Conservation (phyloP, 306 rosid species). For the Dryas drummondii region DNA sequence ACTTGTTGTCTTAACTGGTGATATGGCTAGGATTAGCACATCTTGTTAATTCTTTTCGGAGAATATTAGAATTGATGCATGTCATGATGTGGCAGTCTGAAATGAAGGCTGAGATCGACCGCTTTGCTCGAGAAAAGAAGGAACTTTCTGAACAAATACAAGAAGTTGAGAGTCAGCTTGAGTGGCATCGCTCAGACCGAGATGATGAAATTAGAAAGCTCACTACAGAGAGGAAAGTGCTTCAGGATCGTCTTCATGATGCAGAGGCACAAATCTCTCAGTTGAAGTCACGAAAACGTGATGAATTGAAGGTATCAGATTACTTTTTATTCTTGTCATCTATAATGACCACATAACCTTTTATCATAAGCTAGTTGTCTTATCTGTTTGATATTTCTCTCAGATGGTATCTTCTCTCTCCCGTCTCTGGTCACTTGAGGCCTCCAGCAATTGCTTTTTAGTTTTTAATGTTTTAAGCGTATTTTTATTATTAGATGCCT, state of each 20-base stretch:
- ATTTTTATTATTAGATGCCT: background rate
- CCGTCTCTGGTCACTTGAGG: background rate
- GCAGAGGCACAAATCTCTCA: conserved; percentile 84
- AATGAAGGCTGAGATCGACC: conserved; percentile 82
- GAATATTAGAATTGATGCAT: conserved; percentile 45
- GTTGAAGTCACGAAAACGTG: conserved; percentile 92
- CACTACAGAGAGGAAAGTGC: conserved; percentile 77
- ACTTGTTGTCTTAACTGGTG: conserved; percentile 51
- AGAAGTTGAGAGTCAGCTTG: conserved; percentile 96
- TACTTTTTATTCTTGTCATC: background rate
- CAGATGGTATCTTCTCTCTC: background rate
- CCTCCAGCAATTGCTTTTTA: background rate
- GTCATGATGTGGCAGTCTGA: conserved; percentile 78
- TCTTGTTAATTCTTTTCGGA: conserved; percentile 35
- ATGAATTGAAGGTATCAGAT: conserved; percentile 77
- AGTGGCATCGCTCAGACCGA: conserved; percentile 94
- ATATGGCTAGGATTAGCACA: conserved; percentile 39
- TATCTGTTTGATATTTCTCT: conserved; percentile 2
- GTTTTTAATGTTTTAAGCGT: background rate
- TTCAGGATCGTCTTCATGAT: conserved; percentile 90
- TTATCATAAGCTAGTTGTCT: background rate
- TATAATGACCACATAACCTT: background rate
- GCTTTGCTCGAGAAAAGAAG: conserved; percentile 83
- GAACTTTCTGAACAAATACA: conserved; percentile 77
- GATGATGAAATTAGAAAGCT: conserved; percentile 78